Conservation (phyloP, 257 asterid species). For the Lycium ferocissimum region DNA sequence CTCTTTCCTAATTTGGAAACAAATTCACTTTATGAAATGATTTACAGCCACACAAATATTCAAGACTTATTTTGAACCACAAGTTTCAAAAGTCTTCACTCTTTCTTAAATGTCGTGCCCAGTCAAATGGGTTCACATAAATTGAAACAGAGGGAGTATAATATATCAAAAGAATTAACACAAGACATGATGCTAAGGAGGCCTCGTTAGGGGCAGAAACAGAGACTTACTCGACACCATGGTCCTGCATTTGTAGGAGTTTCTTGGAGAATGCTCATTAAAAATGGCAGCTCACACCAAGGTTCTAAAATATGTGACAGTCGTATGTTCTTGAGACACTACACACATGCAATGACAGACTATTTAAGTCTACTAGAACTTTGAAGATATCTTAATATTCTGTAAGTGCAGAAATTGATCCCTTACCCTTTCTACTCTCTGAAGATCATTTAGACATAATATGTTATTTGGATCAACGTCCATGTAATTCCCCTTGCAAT, state of each 20-base stretch:
- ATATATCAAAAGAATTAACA: background rate
- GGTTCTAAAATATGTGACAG: slow-evolving; percentile 32
- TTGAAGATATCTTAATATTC: background rate
- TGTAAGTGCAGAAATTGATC: background rate
- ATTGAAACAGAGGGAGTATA: background rate
- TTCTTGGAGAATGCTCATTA: slow-evolving; percentile 15
- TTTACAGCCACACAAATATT: no score
- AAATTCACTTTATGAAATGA: no score
- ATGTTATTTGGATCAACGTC: background rate
- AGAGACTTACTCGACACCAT: slow-evolving; percentile 29
- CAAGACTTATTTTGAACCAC: no score
- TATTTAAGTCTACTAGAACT: background rate
- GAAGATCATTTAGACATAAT: slow-evolving; percentile 27
- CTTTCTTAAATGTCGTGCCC: no score
- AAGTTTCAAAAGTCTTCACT: no score
- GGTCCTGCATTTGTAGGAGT: slow-evolving; percentile 23
- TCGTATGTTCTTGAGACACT: slow-evolving; percentile 25
- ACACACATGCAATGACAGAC: background rate
- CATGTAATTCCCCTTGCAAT: slow-evolving; percentile 23
- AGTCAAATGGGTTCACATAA: no score
- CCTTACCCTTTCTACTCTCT: slow-evolving; percentile 24
- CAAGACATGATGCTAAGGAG: background rate
- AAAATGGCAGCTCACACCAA: slow-evolving; percentile 5
- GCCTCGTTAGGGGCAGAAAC: background rate
- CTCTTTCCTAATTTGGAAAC: no score